Evolutionary conservation across 805 yeast genomes (phyloP), one percentile per base, ranked within the genome.

Genomic region (Saccharomyces eubayanus): DNA sequence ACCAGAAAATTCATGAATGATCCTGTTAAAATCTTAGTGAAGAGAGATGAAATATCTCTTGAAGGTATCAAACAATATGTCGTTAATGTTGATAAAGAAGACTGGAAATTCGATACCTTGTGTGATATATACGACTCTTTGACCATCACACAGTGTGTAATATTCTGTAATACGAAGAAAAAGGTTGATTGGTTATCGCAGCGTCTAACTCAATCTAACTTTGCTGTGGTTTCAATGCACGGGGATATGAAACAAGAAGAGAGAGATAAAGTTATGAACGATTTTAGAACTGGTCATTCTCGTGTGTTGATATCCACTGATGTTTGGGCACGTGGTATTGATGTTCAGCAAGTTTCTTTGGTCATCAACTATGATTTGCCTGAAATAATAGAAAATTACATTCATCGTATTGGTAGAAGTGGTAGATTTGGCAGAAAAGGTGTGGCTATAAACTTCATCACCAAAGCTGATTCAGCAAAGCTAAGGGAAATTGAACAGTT

Each of bases 361-460:
- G 98, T 91, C 59, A 88, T 91, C 61, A 91, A 91, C 79, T 91
- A 89, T 76, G 98, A 91, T 73, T 75, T 91, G 64, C 97, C 97
- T 47, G 78, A 82, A 62, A 87, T 85, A 77, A 83, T 87, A 72
- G 97, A 91, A 74, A 91, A 89, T 78, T 92, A 94, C 73, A 87
- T 92, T 67, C 99, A 92, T 77, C 83, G 99, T 77, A 95, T 92
- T 67, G 99, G 99, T 73, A 84, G 99, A 77, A 89, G 96, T 64
- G 99, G 99, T 68, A 85, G 99, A 74, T 92, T 92, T 78, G 99
- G 99, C 71, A 83, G 99, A 74, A 92, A 91, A 77, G 99, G 99
- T 78, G 92, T 89, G 58, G 97, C 98, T 57, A 87, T 92, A 71
- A 94, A 91, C 78, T 87, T 92, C 68, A 85, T 91, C 64, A 91